Conservation (phyloP, 192 early-diverging fungal genomes). For the Cladochytrium replicatum region DNA sequence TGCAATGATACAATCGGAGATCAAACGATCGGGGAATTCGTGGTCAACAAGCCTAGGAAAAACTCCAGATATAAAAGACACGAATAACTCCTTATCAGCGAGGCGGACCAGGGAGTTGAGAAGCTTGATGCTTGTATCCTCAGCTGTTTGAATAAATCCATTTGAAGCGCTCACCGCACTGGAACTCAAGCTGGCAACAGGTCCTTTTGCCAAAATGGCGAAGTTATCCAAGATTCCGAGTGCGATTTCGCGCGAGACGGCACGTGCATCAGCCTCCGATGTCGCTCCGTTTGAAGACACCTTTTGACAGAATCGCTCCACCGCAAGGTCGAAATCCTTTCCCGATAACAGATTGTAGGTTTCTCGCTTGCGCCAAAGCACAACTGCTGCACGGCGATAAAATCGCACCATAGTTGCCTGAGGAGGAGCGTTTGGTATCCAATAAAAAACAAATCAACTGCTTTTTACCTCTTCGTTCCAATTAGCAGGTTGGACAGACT, state of each 20-base stretch:
- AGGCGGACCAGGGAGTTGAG: neutral
- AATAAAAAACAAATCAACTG: neutral
- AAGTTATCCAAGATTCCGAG: neutral
- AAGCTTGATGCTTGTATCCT: neutral
- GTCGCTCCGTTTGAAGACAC: neutral
- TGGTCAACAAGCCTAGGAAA: neutral
- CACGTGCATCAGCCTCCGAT: neutral
- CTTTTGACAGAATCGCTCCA: neutral
- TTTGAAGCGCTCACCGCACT: neutral
- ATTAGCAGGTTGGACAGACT: neutral
- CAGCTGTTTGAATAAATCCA: neutral
- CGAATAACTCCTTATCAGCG: no score
- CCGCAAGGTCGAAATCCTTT: neutral
- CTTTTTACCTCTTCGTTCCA: neutral
- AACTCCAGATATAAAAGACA: neutral
- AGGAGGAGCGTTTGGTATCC: neutral
- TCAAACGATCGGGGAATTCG: neutral
- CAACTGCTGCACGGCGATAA: neutral
- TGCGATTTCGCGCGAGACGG: neutral
- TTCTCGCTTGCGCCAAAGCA: neutral
- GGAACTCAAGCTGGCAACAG: neutral
- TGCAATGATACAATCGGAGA: neutral
- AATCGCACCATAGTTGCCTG: neutral
- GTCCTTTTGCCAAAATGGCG: neutral
- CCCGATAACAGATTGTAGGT: neutral